A percentile compares a stretch with the other conserved stretches of the same genome.
phyloP scores from a whole-genome alignment of 495 filamentous ascomycete genomes.

The Talaromyces nanjingensis region DNA sequence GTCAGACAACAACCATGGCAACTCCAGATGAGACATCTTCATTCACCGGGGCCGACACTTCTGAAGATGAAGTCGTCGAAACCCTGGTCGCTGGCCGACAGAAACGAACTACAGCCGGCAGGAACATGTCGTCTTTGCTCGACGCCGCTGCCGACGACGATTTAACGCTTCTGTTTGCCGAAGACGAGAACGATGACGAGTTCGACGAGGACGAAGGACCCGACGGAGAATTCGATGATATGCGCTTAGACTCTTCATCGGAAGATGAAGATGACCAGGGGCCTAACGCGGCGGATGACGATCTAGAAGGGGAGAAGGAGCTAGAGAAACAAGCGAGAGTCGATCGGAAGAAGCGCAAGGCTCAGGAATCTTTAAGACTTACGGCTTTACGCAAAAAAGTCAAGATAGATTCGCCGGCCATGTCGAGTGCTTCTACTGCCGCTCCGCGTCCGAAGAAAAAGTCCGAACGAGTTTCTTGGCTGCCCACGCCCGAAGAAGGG shows the following conservation, averaged over 20 bases:
- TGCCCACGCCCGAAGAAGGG: slow-evolving; percentile 70
- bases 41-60: slow-evolving; percentile 22
- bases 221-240: slow-evolving; percentile 63
- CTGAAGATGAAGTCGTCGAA: slow-evolving; percentile 48
- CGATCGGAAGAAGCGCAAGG: slow-evolving; percentile 69
- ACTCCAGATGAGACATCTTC: slow-evolving; percentile 17
- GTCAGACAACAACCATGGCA: slow-evolving; percentile 15
- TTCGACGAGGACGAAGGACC: slow-evolving; percentile 63
- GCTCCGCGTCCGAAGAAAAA: slow-evolving; percentile 79
- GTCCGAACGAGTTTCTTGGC: slow-evolving; percentile 83
- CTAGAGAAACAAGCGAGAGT: slow-evolving; percentile 52
- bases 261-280: slow-evolving; percentile 70
- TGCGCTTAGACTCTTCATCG: slow-evolving; percentile 73
- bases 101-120: slow-evolving; percentile 81
- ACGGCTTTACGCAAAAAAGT: slow-evolving; percentile 51
- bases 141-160: slow-evolving; percentile 72
- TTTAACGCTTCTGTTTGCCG: slow-evolving; percentile 72
- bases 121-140: slow-evolving; percentile 72
- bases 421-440: slow-evolving; percentile 30
- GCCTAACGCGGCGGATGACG: slow-evolving; percentile 51
- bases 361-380: slow-evolving; percentile 46
- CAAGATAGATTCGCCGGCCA: slow-evolving; percentile 55
- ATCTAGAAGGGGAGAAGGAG: slow-evolving; percentile 57
- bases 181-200: slow-evolving; percentile 80
- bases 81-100: slow-evolving; percentile 70